A percentile compares a stretch with the other conserved stretches of the same genome.
Evolutionary conservation across 1,139 yeast genomes (phyloP).

Genomic region (Nematodospora anomalae): DNA sequence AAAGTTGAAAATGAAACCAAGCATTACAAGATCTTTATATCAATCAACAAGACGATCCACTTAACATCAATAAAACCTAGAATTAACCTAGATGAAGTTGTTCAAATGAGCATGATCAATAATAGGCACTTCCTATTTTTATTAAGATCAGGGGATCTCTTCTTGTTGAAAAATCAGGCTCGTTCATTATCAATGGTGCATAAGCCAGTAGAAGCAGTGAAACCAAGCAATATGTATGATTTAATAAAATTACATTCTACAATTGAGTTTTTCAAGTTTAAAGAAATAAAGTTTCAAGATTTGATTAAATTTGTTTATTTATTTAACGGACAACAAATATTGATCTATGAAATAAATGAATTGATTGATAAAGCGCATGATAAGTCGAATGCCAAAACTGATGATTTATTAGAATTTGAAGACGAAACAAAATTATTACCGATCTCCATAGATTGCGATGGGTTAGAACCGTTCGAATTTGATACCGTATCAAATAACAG

Average conservation of each 20-base stretch:
- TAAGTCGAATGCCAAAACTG: constrained; percentile 12
- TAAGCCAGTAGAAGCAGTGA: constrained; percentile 11
- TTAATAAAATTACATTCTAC: constrained; percentile 32
- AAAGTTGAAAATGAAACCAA: constrained; percentile 13
- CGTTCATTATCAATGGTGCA: constrained; percentile 8
- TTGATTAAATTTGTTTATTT: constrained; percentile 24
- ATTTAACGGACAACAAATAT: constrained; percentile 29
- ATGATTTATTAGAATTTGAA: constrained; percentile 25
- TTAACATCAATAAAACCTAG: constrained; percentile 32
- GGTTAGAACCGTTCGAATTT: constrained; percentile 31
- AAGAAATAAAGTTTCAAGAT: constrained; percentile 21
- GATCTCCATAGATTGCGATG: constrained; percentile 27
- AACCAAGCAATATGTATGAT: constrained; percentile 36
- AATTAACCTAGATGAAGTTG: constrained; percentile 25
- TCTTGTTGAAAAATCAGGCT: constrained; percentile 34
- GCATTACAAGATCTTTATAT: constrained; percentile 31
- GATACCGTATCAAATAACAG: constrained; percentile 13
- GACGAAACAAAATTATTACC: constrained; percentile 23
- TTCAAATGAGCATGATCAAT: constrained; percentile 29
- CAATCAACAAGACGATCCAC: constrained; percentile 37
- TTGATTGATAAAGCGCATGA: constrained; percentile 29
- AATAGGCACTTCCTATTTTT: constrained; percentile 38
- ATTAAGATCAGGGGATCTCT: constrained; percentile 40
- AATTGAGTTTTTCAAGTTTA: constrained; percentile 36
- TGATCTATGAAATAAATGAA: constrained; percentile 33